These are phyloP conservation scores for Fusarium keratoplasticum DNA, from an alignment of 2,329 filamentous ascomycete genomes.

Conservation along the genomic window DNA sequence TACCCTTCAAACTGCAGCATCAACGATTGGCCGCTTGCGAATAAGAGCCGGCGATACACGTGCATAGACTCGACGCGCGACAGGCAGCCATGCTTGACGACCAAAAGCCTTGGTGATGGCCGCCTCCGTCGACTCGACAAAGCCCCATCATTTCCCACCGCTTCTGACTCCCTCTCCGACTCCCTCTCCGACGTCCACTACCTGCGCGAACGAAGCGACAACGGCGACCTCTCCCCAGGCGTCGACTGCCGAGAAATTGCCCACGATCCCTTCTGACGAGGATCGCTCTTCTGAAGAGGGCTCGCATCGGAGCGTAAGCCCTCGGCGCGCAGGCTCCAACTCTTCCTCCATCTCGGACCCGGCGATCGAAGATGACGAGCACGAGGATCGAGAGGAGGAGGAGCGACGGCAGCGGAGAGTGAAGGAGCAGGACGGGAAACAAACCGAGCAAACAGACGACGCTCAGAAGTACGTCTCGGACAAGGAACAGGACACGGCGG, in stretches of 20 bases:
- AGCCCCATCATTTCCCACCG: constrained; percentile 35
- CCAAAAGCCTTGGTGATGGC: constrained; percentile 42
- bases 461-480: constrained; percentile 11
- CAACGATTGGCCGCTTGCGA: neutral
- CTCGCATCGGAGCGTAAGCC: constrained; percentile 37
- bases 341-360: constrained; percentile 48
- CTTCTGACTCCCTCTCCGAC: constrained; percentile 16
- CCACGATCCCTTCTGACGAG: constrained; percentile 46
- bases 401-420: neutral
- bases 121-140: constrained; percentile 39
- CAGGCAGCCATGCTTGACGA: constrained; percentile 32
- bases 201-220: constrained; percentile 19
- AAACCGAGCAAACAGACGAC: constrained; percentile 10
- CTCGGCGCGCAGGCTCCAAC: constrained; percentile 39
- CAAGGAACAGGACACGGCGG: constrained; percentile 16
- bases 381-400: neutral
- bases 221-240: neutral
- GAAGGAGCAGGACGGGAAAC: constrained; percentile 3
- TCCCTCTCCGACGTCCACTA: constrained; percentile 19
- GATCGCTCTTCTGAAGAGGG: constrained; percentile 48
- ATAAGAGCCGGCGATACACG: neutral
- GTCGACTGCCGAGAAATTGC: constrained; percentile 12
- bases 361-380: constrained; percentile 39
- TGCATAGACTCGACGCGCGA: neutral
- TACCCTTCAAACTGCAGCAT: constrained; percentile 5